These are phyloP conservation scores for Senna siamea DNA, from an alignment of 306 rosid species.

Conservation along the genomic window DNA sequence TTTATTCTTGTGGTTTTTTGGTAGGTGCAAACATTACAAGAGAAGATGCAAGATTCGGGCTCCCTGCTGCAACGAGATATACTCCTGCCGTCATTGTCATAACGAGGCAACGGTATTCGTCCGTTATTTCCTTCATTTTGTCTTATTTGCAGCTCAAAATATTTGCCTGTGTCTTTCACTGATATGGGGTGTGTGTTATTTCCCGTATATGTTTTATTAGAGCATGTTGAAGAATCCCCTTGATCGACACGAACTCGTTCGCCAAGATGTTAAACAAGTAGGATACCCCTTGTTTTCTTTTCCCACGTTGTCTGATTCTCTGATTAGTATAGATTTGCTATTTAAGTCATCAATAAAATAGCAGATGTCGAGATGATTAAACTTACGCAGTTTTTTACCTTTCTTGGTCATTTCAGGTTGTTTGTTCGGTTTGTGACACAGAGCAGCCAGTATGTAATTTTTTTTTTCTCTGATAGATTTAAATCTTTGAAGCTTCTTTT, in stretches of 20 bases:
- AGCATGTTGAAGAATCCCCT: slow-evolving; percentile 63
- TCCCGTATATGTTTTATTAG: slow-evolving; percentile 43
- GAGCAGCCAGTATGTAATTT: slow-evolving; percentile 80
- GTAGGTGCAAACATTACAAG: slow-evolving; percentile 88
- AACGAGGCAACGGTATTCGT: slow-evolving; percentile 73
- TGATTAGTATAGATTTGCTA: background rate
- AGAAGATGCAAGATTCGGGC: slow-evolving; percentile 96
- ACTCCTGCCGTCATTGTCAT: slow-evolving; percentile 93
- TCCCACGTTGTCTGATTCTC: background rate
- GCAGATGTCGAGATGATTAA: background rate
- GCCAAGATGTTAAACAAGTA: slow-evolving; percentile 81
- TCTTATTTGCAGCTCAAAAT: slow-evolving; percentile 4
- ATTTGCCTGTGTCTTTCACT: slow-evolving; percentile 31
- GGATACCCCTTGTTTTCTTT: too few relatives aligned
- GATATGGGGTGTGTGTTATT: slow-evolving; percentile 39
- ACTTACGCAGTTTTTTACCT: background rate
- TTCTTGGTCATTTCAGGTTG: slow-evolving; percentile 64
- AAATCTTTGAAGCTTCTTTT: slow-evolving; percentile 14
- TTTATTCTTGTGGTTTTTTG: background rate
- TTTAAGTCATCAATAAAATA: background rate
- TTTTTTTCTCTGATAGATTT: background rate
- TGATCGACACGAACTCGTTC: slow-evolving; percentile 85
- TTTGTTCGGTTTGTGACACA: slow-evolving; percentile 91
- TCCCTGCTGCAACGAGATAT: slow-evolving; percentile 93
- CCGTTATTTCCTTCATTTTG: background rate